Evolutionary conservation across 257 asterid species (phyloP).

Genomic region (Solanum sitiens): DNA sequence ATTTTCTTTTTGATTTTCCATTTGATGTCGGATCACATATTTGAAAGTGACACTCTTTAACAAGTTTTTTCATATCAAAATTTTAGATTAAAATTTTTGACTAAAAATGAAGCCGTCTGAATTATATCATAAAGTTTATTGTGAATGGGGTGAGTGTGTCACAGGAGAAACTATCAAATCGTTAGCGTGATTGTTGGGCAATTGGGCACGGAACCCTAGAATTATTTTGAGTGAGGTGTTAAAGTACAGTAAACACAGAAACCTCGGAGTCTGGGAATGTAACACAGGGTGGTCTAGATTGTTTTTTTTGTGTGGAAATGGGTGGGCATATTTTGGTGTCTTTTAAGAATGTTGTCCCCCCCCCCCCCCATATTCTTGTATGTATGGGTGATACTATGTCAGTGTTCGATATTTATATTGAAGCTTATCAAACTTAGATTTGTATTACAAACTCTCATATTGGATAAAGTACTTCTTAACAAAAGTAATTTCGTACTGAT

Average conservation of each 20-base stretch:
- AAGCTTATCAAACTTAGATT: accelerated
- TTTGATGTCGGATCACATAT: too few relatives aligned
- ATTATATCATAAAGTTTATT: too few relatives aligned
- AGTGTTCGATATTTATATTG: too few relatives aligned
- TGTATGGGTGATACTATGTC: neutral
- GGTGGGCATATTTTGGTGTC: neutral
- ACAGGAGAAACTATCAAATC: too few relatives aligned
- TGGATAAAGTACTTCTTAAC: accelerated
- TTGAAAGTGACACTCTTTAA: too few relatives aligned
- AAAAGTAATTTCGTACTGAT: accelerated
- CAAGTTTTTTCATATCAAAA: too few relatives aligned
- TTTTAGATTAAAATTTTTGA: too few relatives aligned
- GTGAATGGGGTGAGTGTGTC: too few relatives aligned
- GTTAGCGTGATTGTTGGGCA: neutral
- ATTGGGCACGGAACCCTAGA: neutral
- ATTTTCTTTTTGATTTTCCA: too few relatives aligned
- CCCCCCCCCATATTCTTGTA: neutral
- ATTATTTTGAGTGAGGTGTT: neutral
- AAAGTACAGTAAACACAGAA: neutral
- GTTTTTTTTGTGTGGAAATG: neutral
- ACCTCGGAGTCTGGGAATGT: neutral
- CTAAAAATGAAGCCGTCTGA: accelerated
- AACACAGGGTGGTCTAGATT: neutral
- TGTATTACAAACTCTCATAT: accelerated
- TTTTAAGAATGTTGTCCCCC: neutral